Conservation (phyloP, 2,329 filamentous ascomycete species). For the Exophiala bonariae region DNA sequence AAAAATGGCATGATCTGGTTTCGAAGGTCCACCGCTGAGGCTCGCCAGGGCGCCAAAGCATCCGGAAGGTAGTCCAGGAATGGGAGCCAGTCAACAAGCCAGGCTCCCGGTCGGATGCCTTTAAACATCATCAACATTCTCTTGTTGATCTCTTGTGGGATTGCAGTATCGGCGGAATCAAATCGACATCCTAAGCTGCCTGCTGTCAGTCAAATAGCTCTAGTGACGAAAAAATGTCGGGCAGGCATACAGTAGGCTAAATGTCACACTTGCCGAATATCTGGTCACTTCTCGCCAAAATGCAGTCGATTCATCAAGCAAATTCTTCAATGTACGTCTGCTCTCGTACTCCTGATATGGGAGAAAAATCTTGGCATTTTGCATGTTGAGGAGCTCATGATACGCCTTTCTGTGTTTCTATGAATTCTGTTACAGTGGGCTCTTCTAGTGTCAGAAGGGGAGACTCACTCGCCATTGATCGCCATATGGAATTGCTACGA, state of each 20-base stretch:
- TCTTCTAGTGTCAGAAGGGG: neutral
- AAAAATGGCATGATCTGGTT: constrained; percentile 13
- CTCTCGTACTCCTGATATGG: constrained; percentile 19
- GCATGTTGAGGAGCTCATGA: constrained; percentile 11
- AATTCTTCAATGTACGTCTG: constrained; percentile 12
- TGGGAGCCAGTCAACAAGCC: constrained; percentile 46
- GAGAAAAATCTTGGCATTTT: constrained; percentile 13
- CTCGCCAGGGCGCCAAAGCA: constrained; percentile 34
- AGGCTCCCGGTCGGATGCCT: constrained; percentile 15
- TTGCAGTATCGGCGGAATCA: constrained; percentile 3
- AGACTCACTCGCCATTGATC: constrained; percentile 13
- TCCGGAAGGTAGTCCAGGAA: constrained; percentile 42
- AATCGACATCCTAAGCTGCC: constrained; percentile 16
- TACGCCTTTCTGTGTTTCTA: constrained; percentile 16
- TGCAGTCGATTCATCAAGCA: constrained; percentile 6
- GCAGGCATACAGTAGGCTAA: constrained; percentile 13
- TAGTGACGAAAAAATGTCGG: neutral
- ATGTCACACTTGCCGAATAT: constrained; percentile 17
- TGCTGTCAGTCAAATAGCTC: neutral
- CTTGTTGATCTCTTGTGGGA: constrained; percentile 11
- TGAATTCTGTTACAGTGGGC: neutral
- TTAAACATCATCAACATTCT: constrained; percentile 12
- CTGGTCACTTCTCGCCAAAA: constrained; percentile 13
- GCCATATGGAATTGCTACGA: constrained; percentile 12
- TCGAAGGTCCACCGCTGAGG: constrained; percentile 1